Evolutionary conservation across 495 filamentous ascomycete genomes (phyloP), one percentile per base, ranked within the genome.

Genomic region (Penicillium simplicissimum): DNA sequence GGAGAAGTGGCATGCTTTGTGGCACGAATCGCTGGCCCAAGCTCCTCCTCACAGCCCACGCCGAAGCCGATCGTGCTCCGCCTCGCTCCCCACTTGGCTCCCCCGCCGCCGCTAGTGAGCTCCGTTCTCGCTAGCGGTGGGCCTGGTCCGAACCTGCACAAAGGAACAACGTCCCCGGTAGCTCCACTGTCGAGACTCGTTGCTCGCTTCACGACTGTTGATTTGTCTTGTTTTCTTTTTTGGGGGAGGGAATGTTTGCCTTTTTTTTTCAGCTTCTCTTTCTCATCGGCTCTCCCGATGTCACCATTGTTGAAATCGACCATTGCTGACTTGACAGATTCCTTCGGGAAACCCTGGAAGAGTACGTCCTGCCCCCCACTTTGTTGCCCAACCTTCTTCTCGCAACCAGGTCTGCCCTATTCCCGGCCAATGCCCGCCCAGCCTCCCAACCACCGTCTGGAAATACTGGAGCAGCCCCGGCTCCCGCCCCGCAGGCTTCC

Each of bases 371-470:
- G 25, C 84, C 87, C 76, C 83, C 90, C 55, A 76, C 82, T 59
- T 81, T 87, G 66, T 81, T 95, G 55, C 90, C 92, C 73, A 82
- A 84, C 64, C 79, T 93, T 59, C 87, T 98, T 61, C 84, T 86
- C 69, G 83, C 81, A 58, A 80, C 86, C 66, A 87, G 94, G 71
- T 84, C 82, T 52, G 81, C 88, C 56, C 75, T 96, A 45, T 96
- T 96, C 71, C 92, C 93, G 31, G 85, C 88, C 76, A 93, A 95
- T 75, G 74, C 84, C 19, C 77, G 83, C 55, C 77, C 79, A 21
- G 49, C 43, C 53, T 54, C 71, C 37, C 55, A 55, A 52, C 63
- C 64, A 61, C 57, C 61, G 65, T 51, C 57, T 51, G 65, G 64
- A n/a, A 66, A 60, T 68, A 60, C 52, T 63, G 63, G 45, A 63